Evolutionary conservation across 2,329 filamentous ascomycete species (phyloP).

Genomic region (Aspergillus tamarii): DNA sequence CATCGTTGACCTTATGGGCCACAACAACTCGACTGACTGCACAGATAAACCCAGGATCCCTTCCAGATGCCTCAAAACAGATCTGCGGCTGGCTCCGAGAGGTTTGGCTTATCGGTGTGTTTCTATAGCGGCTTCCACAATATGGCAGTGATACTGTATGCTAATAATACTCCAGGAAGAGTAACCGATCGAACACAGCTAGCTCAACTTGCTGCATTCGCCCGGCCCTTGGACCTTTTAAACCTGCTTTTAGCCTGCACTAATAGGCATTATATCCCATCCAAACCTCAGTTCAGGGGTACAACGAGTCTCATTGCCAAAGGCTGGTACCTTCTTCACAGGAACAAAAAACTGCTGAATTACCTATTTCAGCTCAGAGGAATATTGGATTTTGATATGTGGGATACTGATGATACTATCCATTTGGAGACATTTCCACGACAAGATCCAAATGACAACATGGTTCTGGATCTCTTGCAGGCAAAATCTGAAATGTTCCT

Average conservation of each 20-base stretch:
- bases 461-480: constrained; percentile 51
- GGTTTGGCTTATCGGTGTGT: constrained; percentile 79
- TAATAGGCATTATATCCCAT: constrained; percentile 50
- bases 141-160: background rate
- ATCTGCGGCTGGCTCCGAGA: constrained; percentile 80
- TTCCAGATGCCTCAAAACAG: constrained; percentile 68
- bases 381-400: constrained; percentile 27
- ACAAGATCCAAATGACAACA: constrained; percentile 37
- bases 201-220: constrained; percentile 65
- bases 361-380: constrained; percentile 53
- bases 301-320: constrained; percentile 34
- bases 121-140: background rate
- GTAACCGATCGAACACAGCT: constrained; percentile 67
- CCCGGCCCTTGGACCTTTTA: constrained; percentile 67
- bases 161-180: constrained; percentile 47
- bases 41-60: constrained; percentile 69
- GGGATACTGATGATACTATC: constrained; percentile 26
- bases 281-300: constrained; percentile 27
- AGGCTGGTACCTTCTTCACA: constrained; percentile 46
- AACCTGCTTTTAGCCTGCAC: constrained; percentile 72
- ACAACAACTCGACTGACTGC: constrained; percentile 69
- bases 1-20: constrained; percentile 73
- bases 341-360: constrained; percentile 46
- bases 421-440: constrained; percentile 29
- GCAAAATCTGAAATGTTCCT: constrained; percentile 50